Percentiles rank a stretch among this genome's conserved stretches.
Conservation (phyloP, 257 asterid genomes). For the Leonotis leonurus region DNA sequence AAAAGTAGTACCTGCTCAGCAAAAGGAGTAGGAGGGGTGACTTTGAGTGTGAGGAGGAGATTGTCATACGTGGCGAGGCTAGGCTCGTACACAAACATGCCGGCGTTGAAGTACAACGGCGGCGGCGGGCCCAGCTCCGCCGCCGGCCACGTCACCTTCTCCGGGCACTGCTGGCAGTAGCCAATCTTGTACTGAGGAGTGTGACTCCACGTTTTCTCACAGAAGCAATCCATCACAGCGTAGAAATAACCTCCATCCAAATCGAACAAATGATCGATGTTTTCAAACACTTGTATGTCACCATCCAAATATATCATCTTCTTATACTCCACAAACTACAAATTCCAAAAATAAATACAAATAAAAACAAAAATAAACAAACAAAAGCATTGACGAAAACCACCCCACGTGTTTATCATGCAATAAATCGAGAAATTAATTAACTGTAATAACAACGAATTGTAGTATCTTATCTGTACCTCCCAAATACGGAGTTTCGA, state of each 20-base stretch:
- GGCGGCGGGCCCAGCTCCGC: constrained; percentile 40
- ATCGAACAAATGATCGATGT: constrained; percentile 55
- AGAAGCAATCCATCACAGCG: constrained; percentile 48
- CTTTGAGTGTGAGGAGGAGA: constrained; percentile 30
- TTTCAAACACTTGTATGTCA: constrained; percentile 59
- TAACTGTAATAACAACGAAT: no score
- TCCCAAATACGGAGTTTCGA: constrained; percentile 50
- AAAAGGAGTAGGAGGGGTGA: constrained; percentile 47
- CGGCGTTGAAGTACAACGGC: constrained; percentile 47
- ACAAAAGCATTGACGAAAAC: no score
- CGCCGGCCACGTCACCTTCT: constrained; percentile 47
- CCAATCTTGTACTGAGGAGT: constrained; percentile 11
- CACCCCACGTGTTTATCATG: not conserved
- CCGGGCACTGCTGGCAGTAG: constrained; percentile 30
- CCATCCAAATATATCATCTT: constrained; percentile 66
- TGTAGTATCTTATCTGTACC: no score
- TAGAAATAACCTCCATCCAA: constrained; percentile 36
- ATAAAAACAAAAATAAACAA: no score
- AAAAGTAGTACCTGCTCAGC: constrained; percentile 56
- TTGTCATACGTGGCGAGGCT: constrained; percentile 29
- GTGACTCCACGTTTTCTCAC: constrained; percentile 25
- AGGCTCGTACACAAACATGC: constrained; percentile 52
- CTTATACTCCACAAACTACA: constrained; percentile 61
- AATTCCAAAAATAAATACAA: not conserved
- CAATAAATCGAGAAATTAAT: not conserved